These are phyloP conservation scores for Macrophomina phaseolina DNA, from an alignment of 2,329 filamentous ascomycete species.

Conservation along the genomic window DNA sequence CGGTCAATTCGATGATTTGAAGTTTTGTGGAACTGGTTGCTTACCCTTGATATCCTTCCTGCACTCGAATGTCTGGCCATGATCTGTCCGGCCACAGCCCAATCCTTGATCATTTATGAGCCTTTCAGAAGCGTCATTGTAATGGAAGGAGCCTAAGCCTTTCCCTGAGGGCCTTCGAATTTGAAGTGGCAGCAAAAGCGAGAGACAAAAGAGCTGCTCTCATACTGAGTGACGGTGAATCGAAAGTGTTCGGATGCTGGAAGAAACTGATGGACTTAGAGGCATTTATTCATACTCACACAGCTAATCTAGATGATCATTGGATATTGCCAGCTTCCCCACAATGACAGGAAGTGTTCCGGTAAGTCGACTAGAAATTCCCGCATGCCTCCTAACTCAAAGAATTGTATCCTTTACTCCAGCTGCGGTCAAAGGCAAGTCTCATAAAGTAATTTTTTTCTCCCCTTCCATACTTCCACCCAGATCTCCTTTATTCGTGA, in stretches of 20 bases:
- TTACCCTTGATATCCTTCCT: too few relatives aligned
- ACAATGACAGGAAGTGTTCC: not conserved
- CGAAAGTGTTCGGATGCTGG: not conserved
- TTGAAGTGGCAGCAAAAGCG: slow-evolving; percentile 1
- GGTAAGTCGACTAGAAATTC: not conserved
- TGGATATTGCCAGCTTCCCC: slow-evolving; percentile 1
- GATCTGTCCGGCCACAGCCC: not conserved
- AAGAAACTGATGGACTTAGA: not conserved
- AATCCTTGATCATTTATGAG: not conserved
- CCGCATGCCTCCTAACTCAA: not conserved
- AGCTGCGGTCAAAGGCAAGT: too few relatives aligned
- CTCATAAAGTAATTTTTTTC: too few relatives aligned
- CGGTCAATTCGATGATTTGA: too few relatives aligned
- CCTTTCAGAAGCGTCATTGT: not conserved
- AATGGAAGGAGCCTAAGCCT: not conserved
- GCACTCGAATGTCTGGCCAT: too few relatives aligned
- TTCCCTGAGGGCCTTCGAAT: not conserved
- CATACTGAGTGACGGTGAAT: not conserved
- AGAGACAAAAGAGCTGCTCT: not conserved
- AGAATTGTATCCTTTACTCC: not conserved
- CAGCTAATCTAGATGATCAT: not conserved
- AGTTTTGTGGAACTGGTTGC: too few relatives aligned
- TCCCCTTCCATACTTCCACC: too few relatives aligned
- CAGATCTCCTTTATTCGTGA: too few relatives aligned
- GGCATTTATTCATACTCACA: not conserved